Evolutionary conservation across 768 basidiomycete genomes (phyloP), one percentile per base, ranked within the genome.

Genomic region (Auriscalpium microsporum): DNA sequence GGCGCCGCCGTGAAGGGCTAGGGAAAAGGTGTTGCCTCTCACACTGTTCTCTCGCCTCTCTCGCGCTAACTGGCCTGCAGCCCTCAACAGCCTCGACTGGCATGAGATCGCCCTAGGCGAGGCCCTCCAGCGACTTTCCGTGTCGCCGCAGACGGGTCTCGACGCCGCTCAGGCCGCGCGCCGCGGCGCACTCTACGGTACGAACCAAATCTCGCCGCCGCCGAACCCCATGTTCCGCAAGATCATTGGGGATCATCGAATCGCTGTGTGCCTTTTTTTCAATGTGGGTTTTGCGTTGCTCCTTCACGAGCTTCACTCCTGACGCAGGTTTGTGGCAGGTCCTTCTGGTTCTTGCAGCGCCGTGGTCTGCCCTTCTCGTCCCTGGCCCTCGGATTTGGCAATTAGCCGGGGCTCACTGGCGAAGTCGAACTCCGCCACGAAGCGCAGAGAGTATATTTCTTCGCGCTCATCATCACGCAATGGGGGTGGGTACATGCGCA

Each of bases 391-490:
- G 72, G 73, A 19, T 82, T 77, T 57, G 76, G 78, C 28, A 70
- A 68, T n/a, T 72, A 70, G 49, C 73, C 75, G 1, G 68, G 63
- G 11, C 59, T 74, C n/a, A 71, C 73, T 49, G 61, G 70, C 21
- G 73, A 75, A 34, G 63, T 72, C 21, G 73, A 75, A 34, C 64
- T 72, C 16, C 70, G 74, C 63, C 71, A 72, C 58, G 64, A 70
- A 28, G 80, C 80, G 7, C 81, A 83, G 64, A 77, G 73, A 36
- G 70, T 83, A 23, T 81, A 75, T 56, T 76, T 75, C 65, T 75
- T 77, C 63, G 74, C 76, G 16, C 67, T 81, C 7, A 73, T 81
- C 38, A 69, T 81, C 52, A 82, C 81, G 78, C 83, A 84, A 67
- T 81, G 76, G 75, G 79, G 78, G 60, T 58, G 17, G 13, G 60